These are phyloP conservation scores for Sesbania bispinosa DNA, from an alignment of 306 rosid genomes.

Conservation along the genomic window DNA sequence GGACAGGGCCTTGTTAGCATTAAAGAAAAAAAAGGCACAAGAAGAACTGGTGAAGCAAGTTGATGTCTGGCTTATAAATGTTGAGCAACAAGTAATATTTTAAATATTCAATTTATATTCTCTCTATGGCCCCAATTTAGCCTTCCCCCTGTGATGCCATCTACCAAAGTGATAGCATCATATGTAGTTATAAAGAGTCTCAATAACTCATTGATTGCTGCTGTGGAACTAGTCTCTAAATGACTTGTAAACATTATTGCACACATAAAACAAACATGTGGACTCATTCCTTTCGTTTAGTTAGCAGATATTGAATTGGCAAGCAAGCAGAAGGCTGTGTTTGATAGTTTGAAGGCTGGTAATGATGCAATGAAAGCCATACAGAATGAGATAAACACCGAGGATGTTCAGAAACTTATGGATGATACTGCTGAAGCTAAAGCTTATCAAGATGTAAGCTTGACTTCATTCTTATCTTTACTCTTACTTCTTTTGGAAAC, in stretches of 20 bases:
- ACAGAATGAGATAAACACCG: conserved; percentile 80
- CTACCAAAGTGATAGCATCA: not conserved
- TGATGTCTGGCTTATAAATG: conserved; percentile 83
- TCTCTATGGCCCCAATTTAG: not conserved
- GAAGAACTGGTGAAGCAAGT: conserved; percentile 91
- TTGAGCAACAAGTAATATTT: conserved; percentile 79
- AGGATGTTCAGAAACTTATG: conserved; percentile 85
- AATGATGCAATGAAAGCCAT: conserved; percentile 75
- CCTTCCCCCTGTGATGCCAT: not conserved
- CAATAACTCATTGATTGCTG: no score
- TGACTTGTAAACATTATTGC: not conserved
- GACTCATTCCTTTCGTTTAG: conserved; percentile 41
- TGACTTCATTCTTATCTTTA: conserved; percentile 6
- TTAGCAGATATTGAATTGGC: conserved; percentile 85
- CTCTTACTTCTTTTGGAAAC: conserved; percentile 5
- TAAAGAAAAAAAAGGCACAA: conserved; percentile 79
- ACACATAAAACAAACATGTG: not conserved
- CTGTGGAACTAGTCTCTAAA: no score
- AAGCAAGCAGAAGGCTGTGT: conserved; percentile 87
- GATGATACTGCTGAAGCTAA: conserved; percentile 88
- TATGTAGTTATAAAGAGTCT: no score
- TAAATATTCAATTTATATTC: not conserved
- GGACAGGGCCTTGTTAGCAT: conserved; percentile 80
- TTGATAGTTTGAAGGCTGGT: conserved; percentile 87
- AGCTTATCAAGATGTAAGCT: conserved; percentile 92